Base-by-base conservation (phyloP, 2,329 filamentous ascomycete genomes). In the Penicillium sp. region DNA sequence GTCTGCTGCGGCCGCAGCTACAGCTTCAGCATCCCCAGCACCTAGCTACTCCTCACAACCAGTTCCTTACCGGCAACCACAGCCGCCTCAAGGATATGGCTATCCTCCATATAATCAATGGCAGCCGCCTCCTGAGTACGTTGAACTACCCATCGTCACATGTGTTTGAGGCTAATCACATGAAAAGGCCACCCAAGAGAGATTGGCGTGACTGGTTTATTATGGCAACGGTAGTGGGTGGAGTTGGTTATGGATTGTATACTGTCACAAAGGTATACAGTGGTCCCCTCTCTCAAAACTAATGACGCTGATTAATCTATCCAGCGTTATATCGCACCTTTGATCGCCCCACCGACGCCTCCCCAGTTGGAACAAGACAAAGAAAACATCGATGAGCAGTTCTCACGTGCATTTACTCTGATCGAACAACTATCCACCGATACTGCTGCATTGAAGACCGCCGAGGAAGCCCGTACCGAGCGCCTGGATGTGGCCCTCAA, bases 201-300 rank as follows among this genome's bases (percentile, higher is more conserved):
- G 94, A 99, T 76, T 99, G 94, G 94, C 84, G 95, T 59, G 94
- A 99, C 72, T 97, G 91, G 89, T 99, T 99, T 76, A 97, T 99
- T 75, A 96, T 97, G 91, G 94, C 94, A 8, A 99, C 94, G 0
- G 90, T 97, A 12, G 88, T 95, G 60, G 88, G 91, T 55, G 91
- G 92, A 46, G 87, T 97, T 19, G 84, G 91, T 37, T 97, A 97
- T 69, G 93, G 92, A 0, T 76, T 96, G 22, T 99, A 94, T 71
- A 84, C 88, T 61, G 83, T 97, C 16, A 90, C 91, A 58, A 95
- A 95, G 84, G 89, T 91, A 58, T 37, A 41, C 28, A 28, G 17
- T 31, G 31, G 4, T 35, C 3, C 22, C 33, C 14, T 36, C 11
- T 28, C 5, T 6, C 19, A 19, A 19, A 12, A 22, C 5, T 14